A percentile compares a stretch with the other conserved stretches of the same genome.
Evolutionary conservation across 75 land plant genomes (phyloP).

Genomic region (Larix kaempferi): DNA sequence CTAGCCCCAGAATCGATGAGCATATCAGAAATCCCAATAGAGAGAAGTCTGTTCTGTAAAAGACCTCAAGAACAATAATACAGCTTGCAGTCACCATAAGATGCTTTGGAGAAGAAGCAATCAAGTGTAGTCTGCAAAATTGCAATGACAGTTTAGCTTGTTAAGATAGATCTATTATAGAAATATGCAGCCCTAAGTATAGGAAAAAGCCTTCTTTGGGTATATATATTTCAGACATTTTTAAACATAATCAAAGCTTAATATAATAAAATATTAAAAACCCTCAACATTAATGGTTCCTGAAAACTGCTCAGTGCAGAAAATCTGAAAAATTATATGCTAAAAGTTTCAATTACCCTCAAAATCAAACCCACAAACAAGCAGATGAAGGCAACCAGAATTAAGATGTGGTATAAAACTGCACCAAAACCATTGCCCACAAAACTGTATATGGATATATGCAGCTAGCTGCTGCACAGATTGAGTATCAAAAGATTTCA

Average conservation of each 20-base stretch:
- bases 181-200: neutral
- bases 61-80: slow-evolving; percentile 65
- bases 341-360: neutral
- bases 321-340: neutral
- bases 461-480: neutral
- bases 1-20: slow-evolving; percentile 59
- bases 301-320: neutral
- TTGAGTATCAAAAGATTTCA: neutral
- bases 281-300: neutral
- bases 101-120: slow-evolving; percentile 89
- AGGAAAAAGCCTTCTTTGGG: neutral
- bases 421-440: neutral
- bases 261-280: neutral
- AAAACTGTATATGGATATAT: neutral
- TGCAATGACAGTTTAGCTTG: neutral
- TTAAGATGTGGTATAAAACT: neutral
- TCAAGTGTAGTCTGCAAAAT: slow-evolving; percentile 66
- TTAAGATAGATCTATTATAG: neutral
- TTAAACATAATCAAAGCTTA: neutral
- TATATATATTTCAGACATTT: neutral
- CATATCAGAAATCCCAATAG: slow-evolving; percentile 74
- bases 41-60: slow-evolving; percentile 80
- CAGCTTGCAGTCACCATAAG: slow-evolving; percentile 76
- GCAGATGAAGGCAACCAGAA: neutral
- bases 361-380: neutral